Percentiles rank a stretch among this genome's conserved stretches.
phyloP scores from a whole-genome alignment of 441 rosid species.

The Geranium incanum region DNA sequence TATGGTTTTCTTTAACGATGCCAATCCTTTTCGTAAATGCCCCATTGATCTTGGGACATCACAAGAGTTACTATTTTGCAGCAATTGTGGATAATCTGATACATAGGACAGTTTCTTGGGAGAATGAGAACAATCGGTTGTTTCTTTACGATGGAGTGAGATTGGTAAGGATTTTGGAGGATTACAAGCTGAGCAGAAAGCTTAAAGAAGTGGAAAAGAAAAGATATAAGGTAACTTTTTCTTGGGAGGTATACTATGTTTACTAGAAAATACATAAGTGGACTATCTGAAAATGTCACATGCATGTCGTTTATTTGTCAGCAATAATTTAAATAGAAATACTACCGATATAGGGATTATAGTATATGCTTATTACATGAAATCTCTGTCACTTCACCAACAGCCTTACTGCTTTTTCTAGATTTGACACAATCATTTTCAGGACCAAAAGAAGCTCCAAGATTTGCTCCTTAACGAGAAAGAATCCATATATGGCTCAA shows the following conservation, averaged over 20 bases:
- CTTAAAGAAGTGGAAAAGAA: constrained; percentile 84
- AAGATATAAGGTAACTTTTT: constrained; percentile 59
- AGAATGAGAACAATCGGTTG: constrained; percentile 35
- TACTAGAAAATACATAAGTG: too few relatives aligned
- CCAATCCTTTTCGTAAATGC: constrained; percentile 1
- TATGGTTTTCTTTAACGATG: constrained; percentile 19
- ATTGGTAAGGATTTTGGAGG: constrained; percentile 73
- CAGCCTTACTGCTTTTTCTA: background rate
- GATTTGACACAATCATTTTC: constrained; percentile 13
- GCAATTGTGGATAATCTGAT: constrained; percentile 58
- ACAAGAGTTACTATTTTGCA: constrained; percentile 24
- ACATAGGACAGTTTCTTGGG: constrained; percentile 53
- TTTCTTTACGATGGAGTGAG: constrained; percentile 76
- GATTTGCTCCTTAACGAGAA: constrained; percentile 75
- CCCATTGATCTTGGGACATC: constrained; percentile 11
- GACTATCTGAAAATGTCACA: too few relatives aligned
- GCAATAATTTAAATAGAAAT: too few relatives aligned
- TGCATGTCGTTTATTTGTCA: too few relatives aligned
- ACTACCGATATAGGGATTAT: too few relatives aligned
- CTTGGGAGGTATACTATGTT: too few relatives aligned
- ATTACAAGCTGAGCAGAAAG: constrained; percentile 71
- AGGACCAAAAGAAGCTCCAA: constrained; percentile 97
- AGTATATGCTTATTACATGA: too few relatives aligned
- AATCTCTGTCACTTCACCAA: too few relatives aligned
- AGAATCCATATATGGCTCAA: constrained; percentile 89